Evolutionary conservation across 2,329 filamentous ascomycete species (phyloP).

Genomic region (Diaporthe destruens): DNA sequence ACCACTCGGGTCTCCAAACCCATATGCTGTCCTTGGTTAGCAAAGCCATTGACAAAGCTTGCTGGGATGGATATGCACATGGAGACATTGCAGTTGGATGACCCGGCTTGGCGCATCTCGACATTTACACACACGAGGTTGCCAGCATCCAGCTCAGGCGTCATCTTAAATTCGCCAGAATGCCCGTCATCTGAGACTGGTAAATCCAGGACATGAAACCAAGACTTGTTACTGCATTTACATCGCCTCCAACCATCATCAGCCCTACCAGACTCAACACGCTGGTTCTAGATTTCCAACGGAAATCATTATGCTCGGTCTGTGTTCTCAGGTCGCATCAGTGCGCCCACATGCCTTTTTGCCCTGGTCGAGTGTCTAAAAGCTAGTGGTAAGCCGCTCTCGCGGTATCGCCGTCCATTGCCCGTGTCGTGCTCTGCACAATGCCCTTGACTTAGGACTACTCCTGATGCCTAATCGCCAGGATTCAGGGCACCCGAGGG

Average conservation of each 20-base stretch:
- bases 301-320: not conserved
- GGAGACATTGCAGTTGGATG: not conserved
- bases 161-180: conserved; percentile 1
- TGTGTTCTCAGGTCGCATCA: conserved; percentile 22
- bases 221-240: conserved; percentile 2
- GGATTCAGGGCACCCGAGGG: not conserved
- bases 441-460: not conserved
- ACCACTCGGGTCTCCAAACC: not conserved
- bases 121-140: not conserved
- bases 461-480: not conserved
- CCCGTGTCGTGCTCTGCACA: not conserved
- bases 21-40: not conserved
- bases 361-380: not conserved
- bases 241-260: not conserved
- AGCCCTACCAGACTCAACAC: not conserved
- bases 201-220: conserved; percentile 4
- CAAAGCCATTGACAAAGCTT: not conserved
- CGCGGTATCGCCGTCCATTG: not conserved
- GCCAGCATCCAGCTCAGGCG: not conserved
- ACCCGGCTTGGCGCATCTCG: not conserved
- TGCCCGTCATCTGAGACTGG: conserved; percentile 20
- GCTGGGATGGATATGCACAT: not conserved
- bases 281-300: not conserved
- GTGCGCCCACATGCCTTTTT: conserved; percentile 13
- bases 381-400: not conserved